Conservation (phyloP, 148 eudicot species). For the Nepenthes mirabilis region DNA sequence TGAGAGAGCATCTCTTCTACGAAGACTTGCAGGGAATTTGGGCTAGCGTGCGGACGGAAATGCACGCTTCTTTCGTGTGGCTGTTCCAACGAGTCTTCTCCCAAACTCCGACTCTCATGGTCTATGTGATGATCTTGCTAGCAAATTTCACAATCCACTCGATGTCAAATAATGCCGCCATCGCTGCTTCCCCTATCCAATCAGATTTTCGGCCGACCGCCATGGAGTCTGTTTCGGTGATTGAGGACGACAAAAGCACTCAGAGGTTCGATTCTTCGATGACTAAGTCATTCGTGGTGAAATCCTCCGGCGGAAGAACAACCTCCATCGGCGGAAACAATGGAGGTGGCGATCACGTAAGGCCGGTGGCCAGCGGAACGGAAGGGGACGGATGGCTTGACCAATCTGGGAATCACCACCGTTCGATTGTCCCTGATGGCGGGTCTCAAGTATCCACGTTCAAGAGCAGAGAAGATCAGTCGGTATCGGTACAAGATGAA, state of each 20-base stretch:
- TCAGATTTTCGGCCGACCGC: background rate
- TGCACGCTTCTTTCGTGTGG: slow-evolving; percentile 65
- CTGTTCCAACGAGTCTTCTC: slow-evolving; percentile 57
- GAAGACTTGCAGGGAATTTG: slow-evolving; percentile 50
- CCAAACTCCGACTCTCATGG: slow-evolving; percentile 51
- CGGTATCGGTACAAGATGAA: background rate
- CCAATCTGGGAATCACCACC: slow-evolving; percentile 3
- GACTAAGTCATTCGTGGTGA: slow-evolving; percentile 17
- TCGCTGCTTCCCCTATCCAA: slow-evolving; percentile 17
- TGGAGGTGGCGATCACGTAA: slow-evolving; percentile 42
- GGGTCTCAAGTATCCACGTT: slow-evolving; percentile 10
- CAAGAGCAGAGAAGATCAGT: slow-evolving; percentile 7
- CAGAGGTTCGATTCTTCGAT: slow-evolving; percentile 27
- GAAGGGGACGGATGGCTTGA: slow-evolving; percentile 61
- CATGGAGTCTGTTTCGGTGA: background rate
- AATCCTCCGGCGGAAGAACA: slow-evolving; percentile 24
- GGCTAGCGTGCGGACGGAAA: slow-evolving; percentile 39
- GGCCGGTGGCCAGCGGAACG: slow-evolving; percentile 37
- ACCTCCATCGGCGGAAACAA: slow-evolving; percentile 40
- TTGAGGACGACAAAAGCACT: slow-evolving; percentile 3
- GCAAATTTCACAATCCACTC: slow-evolving; percentile 73
- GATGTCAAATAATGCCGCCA: slow-evolving; percentile 31
- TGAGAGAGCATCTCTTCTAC: slow-evolving; percentile 30
- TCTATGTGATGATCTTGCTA: slow-evolving; percentile 49
- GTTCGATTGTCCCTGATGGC: slow-evolving; percentile 22